These are phyloP conservation scores for Agaricus blazei DNA, from an alignment of 768 basidiomycete species.

Conservation along the genomic window DNA sequence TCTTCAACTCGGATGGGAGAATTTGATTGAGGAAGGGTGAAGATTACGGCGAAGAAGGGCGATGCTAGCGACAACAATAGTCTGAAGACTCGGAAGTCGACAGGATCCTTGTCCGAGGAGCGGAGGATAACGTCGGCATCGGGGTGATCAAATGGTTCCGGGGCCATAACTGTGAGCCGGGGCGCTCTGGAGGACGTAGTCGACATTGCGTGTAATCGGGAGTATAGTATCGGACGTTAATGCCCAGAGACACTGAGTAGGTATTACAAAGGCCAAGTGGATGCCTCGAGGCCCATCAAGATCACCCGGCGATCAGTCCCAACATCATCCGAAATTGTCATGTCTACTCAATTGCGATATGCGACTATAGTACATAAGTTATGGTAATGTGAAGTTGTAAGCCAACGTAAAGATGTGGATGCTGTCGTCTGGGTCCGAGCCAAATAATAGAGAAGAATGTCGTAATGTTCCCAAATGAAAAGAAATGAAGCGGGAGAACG, in stretches of 20 bases:
- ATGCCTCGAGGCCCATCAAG: slow-evolving; percentile 2
- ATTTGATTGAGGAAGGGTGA: slow-evolving; percentile 45
- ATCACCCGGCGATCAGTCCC: neutral
- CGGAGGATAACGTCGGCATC: slow-evolving; percentile 51
- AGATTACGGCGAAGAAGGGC: slow-evolving; percentile 51
- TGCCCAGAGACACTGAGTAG: neutral
- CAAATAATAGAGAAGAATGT: too few species aligned
- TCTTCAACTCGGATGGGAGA: slow-evolving; percentile 16
- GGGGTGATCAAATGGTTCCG: slow-evolving; percentile 40
- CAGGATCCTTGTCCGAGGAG: slow-evolving; percentile 41
- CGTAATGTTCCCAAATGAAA: too few species aligned
- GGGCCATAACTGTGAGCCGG: slow-evolving; percentile 6
- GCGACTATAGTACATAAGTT: too few species aligned
- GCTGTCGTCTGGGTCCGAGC: too few species aligned
- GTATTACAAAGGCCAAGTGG: neutral
- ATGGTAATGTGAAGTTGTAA: too few species aligned
- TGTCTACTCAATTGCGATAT: neutral
- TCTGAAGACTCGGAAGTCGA: slow-evolving; percentile 51
- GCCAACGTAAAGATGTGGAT: too few species aligned
- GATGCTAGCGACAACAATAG: slow-evolving; percentile 51
- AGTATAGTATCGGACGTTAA: neutral
- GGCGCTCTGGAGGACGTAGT: slow-evolving; percentile 7
- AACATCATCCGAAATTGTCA: neutral
- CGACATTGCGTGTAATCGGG: neutral
- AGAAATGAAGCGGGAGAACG: too few species aligned